Evolutionary conservation across 129 eudicot genomes (phyloP), one percentile per base, ranked within the genome.

Genomic region (Ambrosia artemisiifolia): DNA sequence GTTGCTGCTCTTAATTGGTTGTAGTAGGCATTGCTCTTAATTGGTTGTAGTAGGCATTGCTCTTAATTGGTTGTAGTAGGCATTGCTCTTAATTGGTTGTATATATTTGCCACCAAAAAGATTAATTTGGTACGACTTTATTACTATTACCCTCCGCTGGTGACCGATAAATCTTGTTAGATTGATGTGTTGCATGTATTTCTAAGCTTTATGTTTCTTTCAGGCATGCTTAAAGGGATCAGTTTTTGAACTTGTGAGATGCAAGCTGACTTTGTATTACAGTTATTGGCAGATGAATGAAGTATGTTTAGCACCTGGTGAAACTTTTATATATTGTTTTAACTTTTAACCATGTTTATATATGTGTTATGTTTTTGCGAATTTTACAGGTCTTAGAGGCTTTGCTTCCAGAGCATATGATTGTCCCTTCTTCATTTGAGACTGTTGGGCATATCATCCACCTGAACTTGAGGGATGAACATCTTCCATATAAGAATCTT

Each of bases 361-460:
- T 33, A n/a, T 55, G 11, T 14, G 42, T 17, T 40, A 33, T 61
- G 20, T 34, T 50, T 18, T 67, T 16, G 49, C 28, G 28, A 67
- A 73, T 43, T 20, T 24, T 84, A 73, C 88, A 94, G 98, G 77
- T 94, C 30, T 82, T 94, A 67, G 92, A 85, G 82, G 88, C 86
- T 64, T 81, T 94, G 82, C 86, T 94, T 69, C 96, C 98, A 3
- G 71, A 83, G 63, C 91, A 82, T 59, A 82, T 81, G 88, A 80
- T 85, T 11, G 77, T 90, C 75, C 96, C 96, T 78, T 94, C 98
- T 60, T 83, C 92, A 13, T 94, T 90, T 77, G 98, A 90, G 79
- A 85, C 82, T 5, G 93, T 94, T 63, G 98, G 98, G 50, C 98
- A 94, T 81, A 90, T 94, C 79, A 96, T 92, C 7, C 98, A 93